Conservation (phyloP, 495 filamentous ascomycete species). For the Aspergillus indologenus region DNA sequence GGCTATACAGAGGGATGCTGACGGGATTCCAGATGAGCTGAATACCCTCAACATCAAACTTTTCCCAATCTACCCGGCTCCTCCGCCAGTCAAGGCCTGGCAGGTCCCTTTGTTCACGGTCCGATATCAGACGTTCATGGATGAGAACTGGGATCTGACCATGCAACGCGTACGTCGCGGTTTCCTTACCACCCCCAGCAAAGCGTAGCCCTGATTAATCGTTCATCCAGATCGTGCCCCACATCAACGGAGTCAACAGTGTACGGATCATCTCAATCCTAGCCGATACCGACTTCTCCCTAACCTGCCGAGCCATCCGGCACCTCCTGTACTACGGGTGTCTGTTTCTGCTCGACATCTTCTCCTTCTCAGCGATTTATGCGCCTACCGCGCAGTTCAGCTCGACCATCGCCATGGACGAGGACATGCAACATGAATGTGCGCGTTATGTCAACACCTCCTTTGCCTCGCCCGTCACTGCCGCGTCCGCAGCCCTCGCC, state of each 20-base stretch:
- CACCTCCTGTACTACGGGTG: conserved; percentile 91
- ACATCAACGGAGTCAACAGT: conserved; percentile 87
- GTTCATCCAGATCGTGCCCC: conserved; percentile 57
- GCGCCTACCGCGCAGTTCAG: conserved; percentile 75
- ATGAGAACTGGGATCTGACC: conserved; percentile 89
- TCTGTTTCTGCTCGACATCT: conserved; percentile 82
- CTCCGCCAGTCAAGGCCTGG: conserved; percentile 74
- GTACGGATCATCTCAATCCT: conserved; percentile 77
- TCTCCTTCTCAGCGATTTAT: conserved; percentile 89
- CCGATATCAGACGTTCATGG: conserved; percentile 68
- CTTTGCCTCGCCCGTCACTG: conserved; percentile 33
- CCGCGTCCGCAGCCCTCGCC: conserved; percentile 21
- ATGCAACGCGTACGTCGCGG: conserved; percentile 58
- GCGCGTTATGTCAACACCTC: conserved; percentile 67
- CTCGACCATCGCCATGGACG: conserved; percentile 64
- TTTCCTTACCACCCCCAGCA: neutral
- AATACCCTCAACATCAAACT: conserved; percentile 97
- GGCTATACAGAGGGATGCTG: conserved; percentile 4
- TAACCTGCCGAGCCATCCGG: conserved; percentile 77
- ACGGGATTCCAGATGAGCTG: conserved; percentile 63
- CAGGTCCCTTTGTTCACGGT: conserved; percentile 90
- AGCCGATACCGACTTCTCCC: conserved; percentile 79
- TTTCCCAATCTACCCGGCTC: conserved; percentile 76
- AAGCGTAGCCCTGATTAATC: neutral
- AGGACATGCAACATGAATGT: conserved; percentile 79